phyloP scores from a whole-genome alignment of 352 stramenopile species.

The Phytophthora podocarpi region DNA sequence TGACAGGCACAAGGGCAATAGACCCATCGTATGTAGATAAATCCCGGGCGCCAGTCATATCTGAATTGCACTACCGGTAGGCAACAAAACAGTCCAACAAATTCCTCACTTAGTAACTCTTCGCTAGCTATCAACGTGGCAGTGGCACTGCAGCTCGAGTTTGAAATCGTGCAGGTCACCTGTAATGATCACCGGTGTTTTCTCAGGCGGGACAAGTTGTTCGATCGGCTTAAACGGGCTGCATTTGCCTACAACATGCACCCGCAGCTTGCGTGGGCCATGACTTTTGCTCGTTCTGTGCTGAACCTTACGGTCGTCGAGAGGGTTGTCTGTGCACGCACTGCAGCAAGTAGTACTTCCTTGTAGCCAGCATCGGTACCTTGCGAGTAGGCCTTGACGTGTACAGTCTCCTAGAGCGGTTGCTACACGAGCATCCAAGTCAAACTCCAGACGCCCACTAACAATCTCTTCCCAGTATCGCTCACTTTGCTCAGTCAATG shows the following conservation, averaged over 20 bases:
- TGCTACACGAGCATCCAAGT: conserved; percentile 54
- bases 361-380: conserved; percentile 68
- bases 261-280: conserved; percentile 56
- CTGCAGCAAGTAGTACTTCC: conserved; percentile 29
- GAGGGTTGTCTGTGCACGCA: background rate
- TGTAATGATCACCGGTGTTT: conserved; percentile 58
- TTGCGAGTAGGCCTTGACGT: conserved; percentile 39
- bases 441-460: conserved; percentile 61
- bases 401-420: conserved; percentile 49
- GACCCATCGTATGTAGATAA: conserved; percentile 21
- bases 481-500: conserved; percentile 57
- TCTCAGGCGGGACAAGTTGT: conserved; percentile 49
- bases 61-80: too few relatives aligned
- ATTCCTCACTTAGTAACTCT: conserved; percentile 13
- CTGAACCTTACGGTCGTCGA: background rate
- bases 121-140: conserved; percentile 18
- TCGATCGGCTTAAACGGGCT: conserved; percentile 71
- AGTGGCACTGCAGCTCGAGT: conserved; percentile 57
- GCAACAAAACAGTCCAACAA: conserved; percentile 18
- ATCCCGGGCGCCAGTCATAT: conserved; percentile 4
- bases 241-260: conserved; percentile 75
- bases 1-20: conserved; percentile 14
- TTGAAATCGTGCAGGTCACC: conserved; percentile 68
- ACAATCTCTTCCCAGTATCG: conserved; percentile 84
- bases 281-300: conserved; percentile 10